Evolutionary conservation across 495 filamentous ascomycete species (phyloP).

Genomic region (Aspergillus indologenus): DNA sequence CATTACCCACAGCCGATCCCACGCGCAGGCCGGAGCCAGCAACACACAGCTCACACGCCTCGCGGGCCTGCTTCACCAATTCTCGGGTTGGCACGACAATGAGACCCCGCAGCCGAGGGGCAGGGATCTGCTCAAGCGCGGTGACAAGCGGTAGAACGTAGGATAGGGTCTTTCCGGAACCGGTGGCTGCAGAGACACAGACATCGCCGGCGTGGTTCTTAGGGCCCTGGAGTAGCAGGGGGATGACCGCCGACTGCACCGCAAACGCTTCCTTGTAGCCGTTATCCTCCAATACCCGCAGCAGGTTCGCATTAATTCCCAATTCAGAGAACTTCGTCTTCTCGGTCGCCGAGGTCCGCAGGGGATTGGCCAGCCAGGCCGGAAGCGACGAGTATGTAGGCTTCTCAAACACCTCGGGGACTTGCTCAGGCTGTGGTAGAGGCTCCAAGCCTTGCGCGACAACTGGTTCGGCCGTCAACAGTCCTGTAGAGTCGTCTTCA

Average conservation of each 20-base stretch:
- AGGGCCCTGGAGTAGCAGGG: conserved; percentile 63
- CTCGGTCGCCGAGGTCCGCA: conserved; percentile 56
- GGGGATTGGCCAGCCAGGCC: conserved; percentile 72
- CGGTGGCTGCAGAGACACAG: conserved; percentile 84
- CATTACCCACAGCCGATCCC: conserved; percentile 77
- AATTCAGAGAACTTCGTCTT: conserved; percentile 61
- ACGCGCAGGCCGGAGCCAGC: conserved; percentile 65
- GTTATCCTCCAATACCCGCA: conserved; percentile 59
- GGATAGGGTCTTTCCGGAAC: conserved; percentile 89
- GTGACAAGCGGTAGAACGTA: conserved; percentile 85
- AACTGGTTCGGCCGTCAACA: conserved; percentile 30
- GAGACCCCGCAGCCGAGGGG: conserved; percentile 66
- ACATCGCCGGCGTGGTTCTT: conserved; percentile 65
- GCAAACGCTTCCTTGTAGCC: conserved; percentile 76
- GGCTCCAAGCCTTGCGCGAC: conserved; percentile 69
- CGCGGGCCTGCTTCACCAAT: conserved; percentile 76
- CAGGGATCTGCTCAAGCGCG: conserved; percentile 55
- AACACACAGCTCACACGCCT: conserved; percentile 66
- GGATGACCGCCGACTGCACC: conserved; percentile 78
- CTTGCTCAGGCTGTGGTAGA: conserved; percentile 69
- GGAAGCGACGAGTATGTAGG: conserved; percentile 49
- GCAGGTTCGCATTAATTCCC: conserved; percentile 50
- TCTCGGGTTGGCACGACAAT: conserved; percentile 89
- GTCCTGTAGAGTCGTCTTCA: conserved; percentile 22
- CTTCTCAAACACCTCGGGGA: conserved; percentile 47